These are phyloP conservation scores for Tetramitus jugosus DNA, from an alignment of 208 protist species.

Conservation along the genomic window DNA sequence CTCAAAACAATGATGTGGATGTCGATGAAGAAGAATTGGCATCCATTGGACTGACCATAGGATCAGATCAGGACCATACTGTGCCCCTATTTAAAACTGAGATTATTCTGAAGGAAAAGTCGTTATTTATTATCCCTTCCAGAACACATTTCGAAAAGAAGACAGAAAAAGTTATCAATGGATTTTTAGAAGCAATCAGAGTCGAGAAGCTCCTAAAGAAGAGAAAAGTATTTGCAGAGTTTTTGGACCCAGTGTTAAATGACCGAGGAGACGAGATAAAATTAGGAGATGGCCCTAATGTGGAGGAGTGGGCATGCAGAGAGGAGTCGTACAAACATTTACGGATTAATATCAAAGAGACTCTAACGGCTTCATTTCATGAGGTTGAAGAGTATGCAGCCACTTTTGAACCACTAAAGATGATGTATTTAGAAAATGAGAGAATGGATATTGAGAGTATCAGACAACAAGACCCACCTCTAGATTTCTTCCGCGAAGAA, in stretches of 20 bases:
- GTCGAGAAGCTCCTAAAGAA: slow-evolving; percentile 61
- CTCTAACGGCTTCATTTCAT: slow-evolving; percentile 54
- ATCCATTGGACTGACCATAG: neutral
- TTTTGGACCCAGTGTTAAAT: slow-evolving; percentile 56
- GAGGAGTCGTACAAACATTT: slow-evolving; percentile 70
- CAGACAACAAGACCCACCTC: slow-evolving; percentile 44
- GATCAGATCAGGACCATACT: neutral
- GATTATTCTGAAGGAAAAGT: neutral
- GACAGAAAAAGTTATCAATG: slow-evolving; percentile 69
- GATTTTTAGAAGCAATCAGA: slow-evolving; percentile 74
- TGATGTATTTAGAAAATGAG: slow-evolving; percentile 74
- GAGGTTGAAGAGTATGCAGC: slow-evolving; percentile 66
- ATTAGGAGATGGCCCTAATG: slow-evolving; percentile 55
- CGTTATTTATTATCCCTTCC: slow-evolving; percentile 1
- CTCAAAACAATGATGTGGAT: neutral
- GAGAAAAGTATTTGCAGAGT: slow-evolving; percentile 76
- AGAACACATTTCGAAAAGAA: slow-evolving; percentile 56
- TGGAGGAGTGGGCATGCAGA: slow-evolving; percentile 72
- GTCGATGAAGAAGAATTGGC: neutral
- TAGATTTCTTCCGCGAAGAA: slow-evolving; percentile 75
- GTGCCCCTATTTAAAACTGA: slow-evolving; percentile 13
- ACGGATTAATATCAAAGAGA: slow-evolving; percentile 56
- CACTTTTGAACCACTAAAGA: slow-evolving; percentile 64
- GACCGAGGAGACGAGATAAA: slow-evolving; percentile 46
- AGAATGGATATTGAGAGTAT: slow-evolving; percentile 55